These are phyloP conservation scores for Lachnellula hyalina DNA, from an alignment of 2,329 filamentous ascomycete genomes.

Conservation along the genomic window DNA sequence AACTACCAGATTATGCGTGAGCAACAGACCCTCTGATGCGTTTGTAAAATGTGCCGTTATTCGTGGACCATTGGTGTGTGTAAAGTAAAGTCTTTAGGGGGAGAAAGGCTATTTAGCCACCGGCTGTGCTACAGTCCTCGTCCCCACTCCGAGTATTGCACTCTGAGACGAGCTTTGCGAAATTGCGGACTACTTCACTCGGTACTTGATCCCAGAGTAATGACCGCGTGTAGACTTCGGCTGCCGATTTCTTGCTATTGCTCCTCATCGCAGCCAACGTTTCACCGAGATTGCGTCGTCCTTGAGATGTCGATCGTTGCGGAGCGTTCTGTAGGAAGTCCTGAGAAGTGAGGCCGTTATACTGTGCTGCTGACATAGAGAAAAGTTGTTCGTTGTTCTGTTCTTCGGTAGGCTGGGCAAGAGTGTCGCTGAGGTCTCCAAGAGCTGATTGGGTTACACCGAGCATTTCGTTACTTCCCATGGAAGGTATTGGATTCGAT, in stretches of 20 bases:
- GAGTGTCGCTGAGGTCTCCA: constrained; percentile 59
- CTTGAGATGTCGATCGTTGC: constrained; percentile 51
- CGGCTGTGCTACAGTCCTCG: constrained; percentile 20
- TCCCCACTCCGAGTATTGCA: constrained; percentile 44
- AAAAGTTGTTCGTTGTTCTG: constrained; percentile 88
- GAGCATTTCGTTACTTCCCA: constrained; percentile 40
- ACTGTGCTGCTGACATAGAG: constrained; percentile 78
- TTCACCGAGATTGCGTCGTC: constrained; percentile 72
- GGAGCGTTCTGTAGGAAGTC: constrained; percentile 60
- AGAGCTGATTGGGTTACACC: constrained; percentile 55
- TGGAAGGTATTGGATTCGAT: constrained; percentile 34
- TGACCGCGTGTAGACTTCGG: constrained; percentile 88
- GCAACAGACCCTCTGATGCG: constrained; percentile 40
- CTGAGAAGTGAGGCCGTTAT: constrained; percentile 75
- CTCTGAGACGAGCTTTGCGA: constrained; percentile 84
- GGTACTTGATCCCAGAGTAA: constrained; percentile 94
- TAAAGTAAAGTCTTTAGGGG: constrained; percentile 2
- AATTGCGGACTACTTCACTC: constrained; percentile 83
- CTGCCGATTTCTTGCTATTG: constrained; percentile 65
- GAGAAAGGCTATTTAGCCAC: constrained; percentile 15
- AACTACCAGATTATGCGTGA: constrained; percentile 39
- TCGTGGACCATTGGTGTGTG: constrained; percentile 17
- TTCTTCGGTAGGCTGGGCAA: constrained; percentile 72
- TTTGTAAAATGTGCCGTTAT: constrained; percentile 21
- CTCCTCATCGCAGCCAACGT: constrained; percentile 73